Percentiles rank a stretch among this genome's conserved stretches.
These are phyloP conservation scores for Wickerhamiella galacta DNA, from an alignment of 805 yeast species.

Conservation along the genomic window DNA sequence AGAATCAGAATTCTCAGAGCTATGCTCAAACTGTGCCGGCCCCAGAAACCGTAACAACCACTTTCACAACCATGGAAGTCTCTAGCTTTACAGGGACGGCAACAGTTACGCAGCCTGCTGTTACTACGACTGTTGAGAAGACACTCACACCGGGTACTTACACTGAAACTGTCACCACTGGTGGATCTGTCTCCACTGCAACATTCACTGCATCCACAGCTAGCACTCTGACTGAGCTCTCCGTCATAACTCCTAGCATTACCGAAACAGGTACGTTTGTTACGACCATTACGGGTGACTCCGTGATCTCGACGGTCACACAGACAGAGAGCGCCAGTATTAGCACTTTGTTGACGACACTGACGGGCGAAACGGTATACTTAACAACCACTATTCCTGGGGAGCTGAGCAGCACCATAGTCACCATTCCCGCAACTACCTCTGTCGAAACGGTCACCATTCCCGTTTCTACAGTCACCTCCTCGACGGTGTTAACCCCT, in stretches of 20 bases:
- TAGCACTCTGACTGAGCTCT: neutral
- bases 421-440: slow-evolving; percentile 4
- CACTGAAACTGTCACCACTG: neutral
- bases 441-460: slow-evolving; percentile 1
- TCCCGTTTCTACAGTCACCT: slow-evolving; percentile 2
- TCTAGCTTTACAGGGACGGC: slow-evolving; percentile 2
- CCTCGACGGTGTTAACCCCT: neutral
- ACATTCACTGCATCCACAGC: neutral
- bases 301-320: neutral
- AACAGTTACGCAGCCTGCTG: slow-evolving; percentile 2
- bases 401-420: neutral
- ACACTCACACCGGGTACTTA: slow-evolving; percentile 1
- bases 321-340: neutral
- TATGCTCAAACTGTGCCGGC: neutral
- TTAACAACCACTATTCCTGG: neutral
- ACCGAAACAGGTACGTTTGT: neutral
- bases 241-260: neutral
- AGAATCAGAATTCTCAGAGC: neutral
- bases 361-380: slow-evolving; percentile 1
- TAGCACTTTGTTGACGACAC: neutral
- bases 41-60: slow-evolving; percentile 4
- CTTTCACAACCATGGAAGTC: neutral
- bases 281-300: neutral
- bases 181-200: slow-evolving; percentile 1
- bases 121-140: neutral